phyloP scores from a whole-genome alignment of 768 basidiomycete species.

The Phylloporus sp. region DNA sequence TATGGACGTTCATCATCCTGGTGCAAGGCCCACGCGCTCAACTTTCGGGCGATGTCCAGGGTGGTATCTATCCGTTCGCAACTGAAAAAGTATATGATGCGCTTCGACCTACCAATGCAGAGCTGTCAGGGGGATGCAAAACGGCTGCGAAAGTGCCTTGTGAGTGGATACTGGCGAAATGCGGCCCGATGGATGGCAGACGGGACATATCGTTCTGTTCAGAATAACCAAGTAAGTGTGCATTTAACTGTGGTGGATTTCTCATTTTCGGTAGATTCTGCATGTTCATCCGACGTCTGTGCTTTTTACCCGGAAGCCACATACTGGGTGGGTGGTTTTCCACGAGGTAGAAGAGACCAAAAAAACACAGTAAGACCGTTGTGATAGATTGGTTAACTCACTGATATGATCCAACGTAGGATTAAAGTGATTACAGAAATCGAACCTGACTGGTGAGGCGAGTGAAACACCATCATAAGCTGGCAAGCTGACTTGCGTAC shows the following conservation, averaged over 20 bases:
- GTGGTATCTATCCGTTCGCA: slow-evolving; percentile 95
- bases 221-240: slow-evolving; percentile 71
- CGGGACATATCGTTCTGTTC: slow-evolving; percentile 87
- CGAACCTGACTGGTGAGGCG: slow-evolving; percentile 82
- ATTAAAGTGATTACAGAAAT: slow-evolving; percentile 93
- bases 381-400: neutral
- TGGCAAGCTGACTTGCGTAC: slow-evolving; percentile 2
- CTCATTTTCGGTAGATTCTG: slow-evolving; percentile 50
- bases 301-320: slow-evolving; percentile 87
- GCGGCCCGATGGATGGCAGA: slow-evolving; percentile 89
- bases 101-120: slow-evolving; percentile 76
- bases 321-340: slow-evolving; percentile 89
- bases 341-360: slow-evolving; percentile 97
- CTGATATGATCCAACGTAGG: slow-evolving; percentile 37
- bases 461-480: neutral
- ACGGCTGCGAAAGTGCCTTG: slow-evolving; percentile 81
- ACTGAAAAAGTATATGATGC: slow-evolving; percentile 89
- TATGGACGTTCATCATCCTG: slow-evolving; percentile 84
- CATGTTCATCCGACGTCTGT: slow-evolving; percentile 94
- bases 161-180: slow-evolving; percentile 92
- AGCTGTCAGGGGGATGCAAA: slow-evolving; percentile 90
- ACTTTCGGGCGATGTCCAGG: slow-evolving; percentile 90
- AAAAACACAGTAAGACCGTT: slow-evolving; percentile 70
- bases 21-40: slow-evolving; percentile 91
- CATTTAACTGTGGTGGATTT: neutral